Conservation (phyloP, 129 eudicot species). For the Tagetes erecta region DNA sequence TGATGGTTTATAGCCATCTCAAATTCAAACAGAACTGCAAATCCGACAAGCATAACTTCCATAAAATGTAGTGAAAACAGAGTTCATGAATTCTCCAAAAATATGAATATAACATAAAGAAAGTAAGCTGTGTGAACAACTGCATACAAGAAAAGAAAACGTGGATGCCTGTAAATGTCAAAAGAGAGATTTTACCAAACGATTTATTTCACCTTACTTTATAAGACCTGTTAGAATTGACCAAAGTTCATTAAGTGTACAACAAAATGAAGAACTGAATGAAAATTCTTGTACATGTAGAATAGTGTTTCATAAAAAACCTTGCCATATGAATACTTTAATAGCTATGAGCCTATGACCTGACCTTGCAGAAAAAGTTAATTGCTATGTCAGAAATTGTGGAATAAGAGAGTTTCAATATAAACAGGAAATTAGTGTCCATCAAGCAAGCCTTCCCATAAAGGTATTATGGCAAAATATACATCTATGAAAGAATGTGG, state of each 20-base stretch:
- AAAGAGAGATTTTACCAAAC: not conserved
- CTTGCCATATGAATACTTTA: not conserved
- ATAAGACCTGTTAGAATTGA: not conserved
- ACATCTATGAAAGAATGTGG: not conserved
- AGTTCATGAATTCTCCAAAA: not conserved
- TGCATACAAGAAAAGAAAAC: not conserved
- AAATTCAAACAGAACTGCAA: not conserved
- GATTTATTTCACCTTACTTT: not conserved
- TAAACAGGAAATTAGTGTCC: not conserved
- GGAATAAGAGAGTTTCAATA: not conserved
- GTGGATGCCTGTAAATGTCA: not conserved
- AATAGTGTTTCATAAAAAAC: not conserved
- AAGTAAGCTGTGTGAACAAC: not conserved
- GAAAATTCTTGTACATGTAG: not conserved
- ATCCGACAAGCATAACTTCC: not conserved
- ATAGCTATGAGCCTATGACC: slow-evolving; percentile 1
- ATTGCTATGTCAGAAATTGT: not conserved
- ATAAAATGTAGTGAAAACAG: not conserved
- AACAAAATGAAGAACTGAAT: not conserved
- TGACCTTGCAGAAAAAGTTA: not conserved
- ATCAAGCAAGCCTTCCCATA: not conserved
- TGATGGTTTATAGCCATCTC: not conserved
- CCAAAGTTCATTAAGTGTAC: not conserved
- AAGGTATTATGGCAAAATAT: not conserved
- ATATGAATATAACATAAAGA: not conserved